Conservation (phyloP, 75 land plant species). For the Pseudotsuga menziesii region DNA sequence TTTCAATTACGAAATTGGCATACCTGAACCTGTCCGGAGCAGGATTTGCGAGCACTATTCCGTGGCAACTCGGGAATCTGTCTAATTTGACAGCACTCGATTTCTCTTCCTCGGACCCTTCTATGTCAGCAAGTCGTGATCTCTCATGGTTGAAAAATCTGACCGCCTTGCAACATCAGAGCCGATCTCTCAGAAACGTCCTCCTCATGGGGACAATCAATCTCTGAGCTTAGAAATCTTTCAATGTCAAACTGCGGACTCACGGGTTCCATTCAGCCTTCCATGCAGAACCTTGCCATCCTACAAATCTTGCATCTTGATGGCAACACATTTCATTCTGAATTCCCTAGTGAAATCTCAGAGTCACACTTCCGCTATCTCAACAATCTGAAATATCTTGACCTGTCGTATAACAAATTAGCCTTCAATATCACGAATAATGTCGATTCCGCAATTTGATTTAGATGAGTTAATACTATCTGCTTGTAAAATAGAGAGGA, state of each 20-base stretch:
- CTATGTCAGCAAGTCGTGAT: neutral
- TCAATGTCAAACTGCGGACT: neutral
- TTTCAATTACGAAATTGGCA: no score
- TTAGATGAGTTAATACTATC: neutral
- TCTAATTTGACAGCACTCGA: constrained; percentile 3
- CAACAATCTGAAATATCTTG: neutral
- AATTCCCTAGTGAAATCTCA: no score
- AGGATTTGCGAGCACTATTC: constrained; percentile 26
- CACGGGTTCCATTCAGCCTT: neutral
- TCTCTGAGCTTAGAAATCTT: neutral
- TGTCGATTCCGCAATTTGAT: neutral
- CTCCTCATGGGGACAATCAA: neutral
- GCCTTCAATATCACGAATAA: neutral
- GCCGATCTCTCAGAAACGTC: neutral
- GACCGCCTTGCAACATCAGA: neutral
- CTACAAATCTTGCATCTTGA: neutral
- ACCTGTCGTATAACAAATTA: neutral
- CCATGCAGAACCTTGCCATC: neutral
- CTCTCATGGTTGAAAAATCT: neutral
- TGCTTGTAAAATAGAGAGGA: neutral
- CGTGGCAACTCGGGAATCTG: constrained; percentile 34
- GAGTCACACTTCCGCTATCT: neutral
- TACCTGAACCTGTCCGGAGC: constrained; percentile 22
- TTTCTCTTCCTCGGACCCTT: neutral
- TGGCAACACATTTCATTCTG: no score